phyloP scores from a whole-genome alignment of 1,139 yeast species.

The Yamadazyma jaroonii region DNA sequence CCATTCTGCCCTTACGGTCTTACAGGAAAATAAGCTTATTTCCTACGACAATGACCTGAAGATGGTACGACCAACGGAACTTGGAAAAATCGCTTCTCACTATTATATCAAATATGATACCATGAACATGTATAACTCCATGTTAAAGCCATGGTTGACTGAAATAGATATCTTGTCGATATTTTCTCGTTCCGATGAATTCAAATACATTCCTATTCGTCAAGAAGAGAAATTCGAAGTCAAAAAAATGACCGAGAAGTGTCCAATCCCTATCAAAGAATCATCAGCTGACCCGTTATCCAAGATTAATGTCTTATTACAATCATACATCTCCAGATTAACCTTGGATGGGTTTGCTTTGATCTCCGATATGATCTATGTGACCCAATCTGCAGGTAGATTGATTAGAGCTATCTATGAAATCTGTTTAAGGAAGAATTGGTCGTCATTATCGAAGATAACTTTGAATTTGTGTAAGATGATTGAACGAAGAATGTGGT shows the following conservation, averaged over 20 bases:
- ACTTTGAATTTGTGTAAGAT: constrained; percentile 71
- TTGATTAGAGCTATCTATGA: constrained; percentile 83
- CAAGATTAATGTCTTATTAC: constrained; percentile 77
- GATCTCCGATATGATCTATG: constrained; percentile 89
- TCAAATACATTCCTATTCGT: constrained; percentile 77
- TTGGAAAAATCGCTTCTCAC: constrained; percentile 84
- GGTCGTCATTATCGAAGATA: constrained; percentile 64
- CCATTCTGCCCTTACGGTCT: constrained; percentile 68
- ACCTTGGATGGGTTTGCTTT: constrained; percentile 85
- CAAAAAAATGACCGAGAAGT: constrained; percentile 61
- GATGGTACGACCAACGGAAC: constrained; percentile 54
- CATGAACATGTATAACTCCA: constrained; percentile 58
- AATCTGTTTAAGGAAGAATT: constrained; percentile 64
- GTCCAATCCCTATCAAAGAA: constrained; percentile 87
- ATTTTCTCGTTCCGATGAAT: constrained; percentile 83
- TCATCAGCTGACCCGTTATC: constrained; percentile 68
- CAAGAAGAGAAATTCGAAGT: constrained; percentile 86
- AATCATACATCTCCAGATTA: constrained; percentile 77
- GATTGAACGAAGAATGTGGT: constrained; percentile 83
- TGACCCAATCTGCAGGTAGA: constrained; percentile 93
- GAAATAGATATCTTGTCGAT: constrained; percentile 75
- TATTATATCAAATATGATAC: constrained; percentile 80
- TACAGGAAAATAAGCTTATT: constrained; percentile 55
- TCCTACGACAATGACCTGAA: constrained; percentile 56
- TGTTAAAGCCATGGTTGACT: constrained; percentile 61